phyloP scores from a whole-genome alignment of 2,329 filamentous ascomycete species.

The Colletotrichum eremochloae region DNA sequence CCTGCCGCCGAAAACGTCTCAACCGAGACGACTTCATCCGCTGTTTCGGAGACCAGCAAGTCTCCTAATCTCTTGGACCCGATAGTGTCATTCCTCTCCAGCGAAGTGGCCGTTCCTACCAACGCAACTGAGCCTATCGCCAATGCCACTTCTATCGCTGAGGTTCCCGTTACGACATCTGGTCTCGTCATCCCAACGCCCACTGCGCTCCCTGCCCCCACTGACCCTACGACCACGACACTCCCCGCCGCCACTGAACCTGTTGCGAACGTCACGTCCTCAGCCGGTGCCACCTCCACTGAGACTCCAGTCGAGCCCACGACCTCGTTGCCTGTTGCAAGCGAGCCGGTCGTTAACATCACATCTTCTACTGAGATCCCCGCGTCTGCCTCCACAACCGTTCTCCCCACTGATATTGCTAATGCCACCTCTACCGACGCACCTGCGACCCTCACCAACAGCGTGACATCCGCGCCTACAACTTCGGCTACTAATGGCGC shows the following conservation, averaged over 20 bases:
- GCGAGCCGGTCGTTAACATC: constrained; percentile 31
- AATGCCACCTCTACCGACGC: constrained; percentile 30
- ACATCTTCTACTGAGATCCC: constrained; percentile 34
- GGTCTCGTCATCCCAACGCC: constrained; percentile 32
- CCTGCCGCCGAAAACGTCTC: constrained; percentile 15
- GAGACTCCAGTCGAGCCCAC: constrained; percentile 18
- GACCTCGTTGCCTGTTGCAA: constrained; percentile 18
- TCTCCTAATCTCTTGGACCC: constrained; percentile 36
- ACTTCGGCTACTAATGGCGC: constrained; percentile 58
- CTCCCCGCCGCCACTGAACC: constrained; percentile 28
- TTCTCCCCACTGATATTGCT: constrained; percentile 20
- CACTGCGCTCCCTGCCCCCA: constrained; percentile 30
- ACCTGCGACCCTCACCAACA: constrained; percentile 19
- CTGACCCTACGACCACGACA: constrained; percentile 34
- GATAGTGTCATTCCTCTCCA: constrained; percentile 37
- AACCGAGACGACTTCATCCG: constrained; percentile 10
- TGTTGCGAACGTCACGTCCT: constrained; percentile 26
- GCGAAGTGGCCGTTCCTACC: constrained; percentile 22
- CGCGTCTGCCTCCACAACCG: constrained; percentile 17
- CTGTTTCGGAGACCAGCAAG: constrained; percentile 25
- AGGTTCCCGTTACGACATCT: constrained; percentile 23
- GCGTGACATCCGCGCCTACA: constrained; percentile 50
- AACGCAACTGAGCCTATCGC: constrained; percentile 34
- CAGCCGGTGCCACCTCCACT: constrained; percentile 20
- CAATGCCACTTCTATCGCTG: constrained; percentile 25